A percentile compares a stretch with the other conserved stretches of the same genome.
These are phyloP conservation scores for Dendrocalamus latiflorus DNA, from an alignment of 202 grass and related monocot genomes.

Conservation along the genomic window DNA sequence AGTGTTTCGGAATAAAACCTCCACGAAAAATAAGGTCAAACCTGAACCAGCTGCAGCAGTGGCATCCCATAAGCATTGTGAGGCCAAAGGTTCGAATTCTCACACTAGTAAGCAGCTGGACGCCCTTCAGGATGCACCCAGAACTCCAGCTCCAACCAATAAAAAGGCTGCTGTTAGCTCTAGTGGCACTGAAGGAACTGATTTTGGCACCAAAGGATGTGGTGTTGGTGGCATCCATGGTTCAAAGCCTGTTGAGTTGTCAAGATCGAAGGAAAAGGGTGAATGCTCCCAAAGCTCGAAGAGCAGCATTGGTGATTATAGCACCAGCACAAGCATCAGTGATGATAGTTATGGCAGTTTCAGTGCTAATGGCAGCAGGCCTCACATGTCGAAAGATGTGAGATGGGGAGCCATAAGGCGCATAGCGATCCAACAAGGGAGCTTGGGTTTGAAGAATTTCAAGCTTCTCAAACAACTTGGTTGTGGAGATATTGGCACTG, in stretches of 20 bases:
- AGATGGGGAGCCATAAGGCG: slow-evolving; percentile 78
- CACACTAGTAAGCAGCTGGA: slow-evolving; percentile 30
- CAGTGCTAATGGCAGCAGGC: slow-evolving; percentile 60
- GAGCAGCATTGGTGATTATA: too few relatives aligned
- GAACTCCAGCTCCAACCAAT: slow-evolving; percentile 36
- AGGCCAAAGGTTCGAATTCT: slow-evolving; percentile 41
- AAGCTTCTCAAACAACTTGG: slow-evolving; percentile 90
- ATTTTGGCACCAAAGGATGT: too few relatives aligned
- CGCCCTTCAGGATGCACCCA: slow-evolving; percentile 36
- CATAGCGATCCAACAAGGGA: slow-evolving; percentile 62
- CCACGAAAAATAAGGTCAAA: slow-evolving; percentile 81
- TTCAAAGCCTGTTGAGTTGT: too few relatives aligned
- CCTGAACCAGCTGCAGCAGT: slow-evolving; percentile 46
- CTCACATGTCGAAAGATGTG: slow-evolving; percentile 96
- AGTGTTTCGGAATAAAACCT: slow-evolving; percentile 57
- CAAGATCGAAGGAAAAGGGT: too few relatives aligned
- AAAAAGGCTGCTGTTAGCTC: slow-evolving; percentile 27
- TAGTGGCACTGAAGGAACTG: slow-evolving; percentile 13
- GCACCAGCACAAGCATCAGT: slow-evolving; percentile 80
- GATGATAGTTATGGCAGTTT: slow-evolving; percentile 80
- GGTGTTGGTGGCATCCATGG: too few relatives aligned
- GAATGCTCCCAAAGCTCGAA: too few relatives aligned
- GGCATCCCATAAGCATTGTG: slow-evolving; percentile 19
- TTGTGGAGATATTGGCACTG: slow-evolving; percentile 91
- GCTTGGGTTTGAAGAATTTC: slow-evolving; percentile 83